Percentiles rank a stretch among this genome's conserved stretches.
phyloP scores from a whole-genome alignment of 2,329 filamentous ascomycete species.

The Penicillium rolfsii region DNA sequence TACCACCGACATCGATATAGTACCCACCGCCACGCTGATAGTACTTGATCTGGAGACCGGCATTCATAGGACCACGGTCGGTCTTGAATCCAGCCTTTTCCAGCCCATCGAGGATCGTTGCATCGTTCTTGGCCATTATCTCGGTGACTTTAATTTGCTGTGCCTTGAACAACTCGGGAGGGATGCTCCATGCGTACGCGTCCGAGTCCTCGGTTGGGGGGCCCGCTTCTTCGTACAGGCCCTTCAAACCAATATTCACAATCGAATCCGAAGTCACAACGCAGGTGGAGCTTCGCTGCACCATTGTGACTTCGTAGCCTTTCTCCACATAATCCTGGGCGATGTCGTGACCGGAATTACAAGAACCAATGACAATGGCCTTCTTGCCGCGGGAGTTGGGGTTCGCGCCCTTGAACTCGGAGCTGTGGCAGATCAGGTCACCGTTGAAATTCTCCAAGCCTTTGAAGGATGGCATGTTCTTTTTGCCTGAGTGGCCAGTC shows the following conservation, averaged over 20 bases:
- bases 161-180: conserved; percentile 63
- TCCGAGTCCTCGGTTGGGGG: conserved; percentile 70
- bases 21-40: conserved; percentile 69
- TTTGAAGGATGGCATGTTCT: conserved; percentile 54
- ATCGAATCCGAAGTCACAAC: conserved; percentile 63
- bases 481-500: conserved; percentile 70
- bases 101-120: conserved; percentile 50
- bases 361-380: conserved; percentile 68
- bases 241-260: conserved; percentile 57
- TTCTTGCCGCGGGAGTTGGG: conserved; percentile 57
- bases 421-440: conserved; percentile 63
- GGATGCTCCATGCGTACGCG: conserved; percentile 60
- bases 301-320: conserved; percentile 69
- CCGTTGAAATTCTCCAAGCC: conserved; percentile 61
- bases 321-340: conserved; percentile 69
- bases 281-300: conserved; percentile 68
- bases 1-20: conserved; percentile 70
- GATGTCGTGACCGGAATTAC: conserved; percentile 71
- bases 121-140: conserved; percentile 41
- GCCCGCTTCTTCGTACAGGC: conserved; percentile 51
- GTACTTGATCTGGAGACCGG: conserved; percentile 65
- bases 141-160: conserved; percentile 55
- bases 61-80: conserved; percentile 60
- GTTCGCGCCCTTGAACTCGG: conserved; percentile 60
- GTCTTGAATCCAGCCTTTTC: conserved; percentile 63